A percentile compares a stretch with the other conserved stretches of the same genome.
Evolutionary conservation across 441 rosid species (phyloP).

Genomic region (Caryocar brasiliense): DNA sequence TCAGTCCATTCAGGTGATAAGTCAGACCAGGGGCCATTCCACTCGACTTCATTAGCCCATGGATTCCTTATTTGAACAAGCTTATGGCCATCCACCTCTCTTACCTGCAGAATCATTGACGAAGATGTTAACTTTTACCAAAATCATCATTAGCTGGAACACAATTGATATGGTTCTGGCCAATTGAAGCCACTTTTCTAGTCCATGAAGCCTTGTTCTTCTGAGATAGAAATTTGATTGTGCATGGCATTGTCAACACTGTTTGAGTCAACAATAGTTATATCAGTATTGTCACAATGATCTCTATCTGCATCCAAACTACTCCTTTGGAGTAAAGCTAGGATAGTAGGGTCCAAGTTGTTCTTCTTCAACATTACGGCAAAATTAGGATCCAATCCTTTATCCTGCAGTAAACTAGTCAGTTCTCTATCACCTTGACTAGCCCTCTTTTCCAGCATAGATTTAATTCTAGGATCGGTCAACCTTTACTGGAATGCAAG

Average conservation of each 20-base stretch:
- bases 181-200: slow-evolving; percentile 95
- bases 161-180: no score
- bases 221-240: slow-evolving; percentile 89
- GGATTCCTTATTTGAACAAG: slow-evolving; percentile 97
- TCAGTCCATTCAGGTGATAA: slow-evolving; percentile 96
- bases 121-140: neutral
- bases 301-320: slow-evolving; percentile 99
- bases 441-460: slow-evolving; percentile 76
- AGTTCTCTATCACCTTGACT: slow-evolving; percentile 80
- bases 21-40: slow-evolving; percentile 99
- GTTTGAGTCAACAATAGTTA: slow-evolving; percentile 59
- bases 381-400: slow-evolving; percentile 99
- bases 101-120: slow-evolving; percentile 44
- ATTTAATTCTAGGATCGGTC: slow-evolving; percentile 84
- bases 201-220: slow-evolving; percentile 90
- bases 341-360: slow-evolving; percentile 89
- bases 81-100: slow-evolving; percentile 98
- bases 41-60: slow-evolving; percentile 99
- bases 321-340: slow-evolving; percentile 96
- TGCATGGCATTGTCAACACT: slow-evolving; percentile 81
- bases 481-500: slow-evolving; percentile 86
- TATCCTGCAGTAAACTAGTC: slow-evolving; percentile 80
- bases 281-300: slow-evolving; percentile 82
- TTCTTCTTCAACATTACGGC: slow-evolving; percentile 99
- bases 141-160: slow-evolving; percentile 6